A percentile compares a stretch with the other conserved stretches of the same genome.
Evolutionary conservation across 495 filamentous ascomycete genomes (phyloP).

Genomic region (Neurospora hispaniola): DNA sequence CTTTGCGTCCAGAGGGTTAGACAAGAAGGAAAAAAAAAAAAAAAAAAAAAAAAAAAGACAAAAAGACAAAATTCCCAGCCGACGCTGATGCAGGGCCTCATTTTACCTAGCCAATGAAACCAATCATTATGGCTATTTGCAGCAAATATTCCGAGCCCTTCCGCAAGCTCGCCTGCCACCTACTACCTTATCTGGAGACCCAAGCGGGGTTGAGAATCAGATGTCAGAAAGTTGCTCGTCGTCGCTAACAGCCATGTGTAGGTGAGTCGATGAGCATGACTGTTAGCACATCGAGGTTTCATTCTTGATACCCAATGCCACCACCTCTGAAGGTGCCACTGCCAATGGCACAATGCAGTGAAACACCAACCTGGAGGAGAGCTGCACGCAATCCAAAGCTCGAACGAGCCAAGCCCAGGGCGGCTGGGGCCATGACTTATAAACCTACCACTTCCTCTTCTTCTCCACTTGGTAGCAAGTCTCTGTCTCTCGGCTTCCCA

Average conservation of each 20-base stretch:
- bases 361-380: not conserved
- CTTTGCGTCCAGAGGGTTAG: not conserved
- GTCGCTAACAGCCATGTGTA: not conserved
- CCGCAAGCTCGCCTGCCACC: no score
- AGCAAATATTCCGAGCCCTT: not conserved
- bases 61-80: not conserved
- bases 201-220: not conserved
- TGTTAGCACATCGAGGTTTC: not conserved
- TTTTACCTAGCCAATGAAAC: not conserved
- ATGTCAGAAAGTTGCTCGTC: not conserved
- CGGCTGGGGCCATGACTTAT: not conserved
- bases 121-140: not conserved
- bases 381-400: not conserved
- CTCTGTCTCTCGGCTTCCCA: not conserved
- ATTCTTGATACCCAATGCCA: not conserved
- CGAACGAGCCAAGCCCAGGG: not conserved
- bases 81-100: not conserved
- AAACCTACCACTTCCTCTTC: not conserved
- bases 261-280: not conserved
- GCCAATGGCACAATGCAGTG: not conserved
- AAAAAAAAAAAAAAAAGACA: no score
- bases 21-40: no score
- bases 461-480: not conserved
- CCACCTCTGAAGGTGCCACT: not conserved
- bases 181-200: not conserved